Conservation (phyloP, 371 early-diverging fungal species). For the Basidiobolus meristosporus region DNA sequence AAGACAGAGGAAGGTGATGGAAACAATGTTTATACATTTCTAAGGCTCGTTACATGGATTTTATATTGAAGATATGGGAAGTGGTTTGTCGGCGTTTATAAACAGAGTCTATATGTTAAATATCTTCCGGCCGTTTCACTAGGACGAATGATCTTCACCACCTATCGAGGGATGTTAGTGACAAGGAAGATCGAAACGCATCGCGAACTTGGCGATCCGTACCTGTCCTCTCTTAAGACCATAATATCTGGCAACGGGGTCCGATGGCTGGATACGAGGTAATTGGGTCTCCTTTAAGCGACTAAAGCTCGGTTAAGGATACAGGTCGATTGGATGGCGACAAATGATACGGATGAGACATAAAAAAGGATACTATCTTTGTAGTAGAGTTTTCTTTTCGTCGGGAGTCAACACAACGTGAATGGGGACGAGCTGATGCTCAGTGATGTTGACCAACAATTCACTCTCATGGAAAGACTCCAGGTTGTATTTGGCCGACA, state of each 20-base stretch:
- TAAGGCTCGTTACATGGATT: too few species aligned
- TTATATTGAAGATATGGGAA: too few species aligned
- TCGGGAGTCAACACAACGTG: slow-evolving; percentile 81
- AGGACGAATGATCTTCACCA: slow-evolving; percentile 90
- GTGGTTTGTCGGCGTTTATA: slow-evolving; percentile 25
- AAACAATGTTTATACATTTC: too few species aligned
- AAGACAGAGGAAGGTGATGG: too few species aligned
- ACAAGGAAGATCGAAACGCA: neutral
- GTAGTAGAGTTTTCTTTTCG: slow-evolving; percentile 82
- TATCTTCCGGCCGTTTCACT: slow-evolving; percentile 96
- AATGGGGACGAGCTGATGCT: slow-evolving; percentile 91
- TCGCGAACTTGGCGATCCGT: slow-evolving; percentile 1
- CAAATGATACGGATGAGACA: neutral
- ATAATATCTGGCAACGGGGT: slow-evolving; percentile 95
- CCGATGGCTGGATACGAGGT: slow-evolving; percentile 81
- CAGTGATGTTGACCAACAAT: slow-evolving; percentile 94
- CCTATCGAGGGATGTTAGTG: slow-evolving; percentile 11
- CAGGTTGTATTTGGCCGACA: slow-evolving; percentile 50
- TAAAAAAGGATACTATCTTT: slow-evolving; percentile 58
- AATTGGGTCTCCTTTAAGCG: slow-evolving; percentile 91
- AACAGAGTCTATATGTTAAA: slow-evolving; percentile 80
- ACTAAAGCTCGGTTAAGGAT: slow-evolving; percentile 12
- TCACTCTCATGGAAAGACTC: slow-evolving; percentile 93
- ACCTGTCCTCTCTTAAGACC: slow-evolving; percentile 90
- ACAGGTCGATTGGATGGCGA: neutral